Evolutionary conservation across 2,329 filamentous ascomycete genomes (phyloP), one percentile per base, ranked within the genome.

Genomic region (Grosmannia serpens): DNA sequence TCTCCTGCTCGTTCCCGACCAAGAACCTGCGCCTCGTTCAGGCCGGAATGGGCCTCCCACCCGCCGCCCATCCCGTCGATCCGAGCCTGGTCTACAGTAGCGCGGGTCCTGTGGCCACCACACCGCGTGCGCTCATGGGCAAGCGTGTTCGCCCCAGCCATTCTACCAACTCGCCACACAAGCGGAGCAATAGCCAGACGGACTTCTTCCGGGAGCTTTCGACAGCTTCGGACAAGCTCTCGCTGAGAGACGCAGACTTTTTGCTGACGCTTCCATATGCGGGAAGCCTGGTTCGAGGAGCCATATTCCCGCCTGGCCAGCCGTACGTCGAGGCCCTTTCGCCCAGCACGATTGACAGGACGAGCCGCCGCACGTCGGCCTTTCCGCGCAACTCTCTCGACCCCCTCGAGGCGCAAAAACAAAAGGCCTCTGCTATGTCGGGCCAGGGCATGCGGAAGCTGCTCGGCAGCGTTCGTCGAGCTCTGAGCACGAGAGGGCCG

Each of bases 281-380:
- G 4, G 90, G 91, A 11, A 92, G 88, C 63, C 81, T 99, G 44
- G 91, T 97, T 24, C 83, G 92, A 55, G 94, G 94, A 17, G 89
- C 91, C 60, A 69, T 96, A 7, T 82, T 95, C 61, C 89, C 91
- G 20, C 94, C 92, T 1, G 83, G 83, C 0, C 88, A 94, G 61
- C 84, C 91, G 0, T 90, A 88, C 68, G 87, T 96, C 47, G 84
- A 91, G 50, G 74, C 85, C 41, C 73, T 84, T 56, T 75, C 80
- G 7, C 77, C 81, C 7, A 76, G 75, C 53, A 77, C 77, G 4
- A 69, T 69, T 20, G 72, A 73, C 17, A 73, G 71, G 29, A 65
- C 69, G n/a, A 74, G 76, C 53, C 73, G 80, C 51, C 75, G 82
- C 55, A 85, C 80, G 0, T 82, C 81, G 0, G 63, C 81, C 11